Evolutionary conservation across 208 protist species (phyloP).

Genomic region (Crithidia brevicula): DNA sequence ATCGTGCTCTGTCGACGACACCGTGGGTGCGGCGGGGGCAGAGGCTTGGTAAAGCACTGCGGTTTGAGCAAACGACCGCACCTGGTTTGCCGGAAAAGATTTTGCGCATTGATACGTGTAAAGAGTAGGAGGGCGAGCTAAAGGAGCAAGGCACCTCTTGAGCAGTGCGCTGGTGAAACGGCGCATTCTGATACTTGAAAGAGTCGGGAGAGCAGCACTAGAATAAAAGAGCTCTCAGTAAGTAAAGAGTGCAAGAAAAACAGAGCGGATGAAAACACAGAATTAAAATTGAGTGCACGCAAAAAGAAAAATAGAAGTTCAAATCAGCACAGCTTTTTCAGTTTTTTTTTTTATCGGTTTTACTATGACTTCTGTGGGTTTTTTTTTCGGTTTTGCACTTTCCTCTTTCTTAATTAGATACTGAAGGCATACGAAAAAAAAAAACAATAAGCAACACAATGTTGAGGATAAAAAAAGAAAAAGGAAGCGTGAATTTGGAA

Average conservation of each 20-base stretch:
- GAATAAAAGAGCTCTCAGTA: background rate
- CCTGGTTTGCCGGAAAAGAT: background rate
- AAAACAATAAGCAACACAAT: too few species aligned
- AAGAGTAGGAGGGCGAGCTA: background rate
- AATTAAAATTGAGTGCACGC: too few species aligned
- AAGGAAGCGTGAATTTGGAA: too few species aligned
- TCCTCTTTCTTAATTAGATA: too few species aligned
- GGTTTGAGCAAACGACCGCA: background rate
- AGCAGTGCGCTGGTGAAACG: constrained; percentile 15
- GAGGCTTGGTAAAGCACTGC: background rate
- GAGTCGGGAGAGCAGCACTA: background rate
- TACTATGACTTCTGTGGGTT: too few species aligned
- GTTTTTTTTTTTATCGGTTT: too few species aligned
- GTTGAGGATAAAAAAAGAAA: too few species aligned
- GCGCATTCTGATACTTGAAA: constrained; percentile 6
- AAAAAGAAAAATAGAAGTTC: background rate
- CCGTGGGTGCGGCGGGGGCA: background rate
- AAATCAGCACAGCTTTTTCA: too few species aligned
- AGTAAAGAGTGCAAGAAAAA: background rate
- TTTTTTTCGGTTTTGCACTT: too few species aligned
- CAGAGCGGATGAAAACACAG: background rate
- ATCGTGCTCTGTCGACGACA: constrained; percentile 28
- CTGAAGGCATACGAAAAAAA: too few species aligned
- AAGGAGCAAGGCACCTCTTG: constrained; percentile 1
- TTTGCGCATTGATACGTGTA: background rate